Base-by-base conservation (phyloP, 495 filamentous ascomycete genomes). In the Aspergillus steynii region DNA sequence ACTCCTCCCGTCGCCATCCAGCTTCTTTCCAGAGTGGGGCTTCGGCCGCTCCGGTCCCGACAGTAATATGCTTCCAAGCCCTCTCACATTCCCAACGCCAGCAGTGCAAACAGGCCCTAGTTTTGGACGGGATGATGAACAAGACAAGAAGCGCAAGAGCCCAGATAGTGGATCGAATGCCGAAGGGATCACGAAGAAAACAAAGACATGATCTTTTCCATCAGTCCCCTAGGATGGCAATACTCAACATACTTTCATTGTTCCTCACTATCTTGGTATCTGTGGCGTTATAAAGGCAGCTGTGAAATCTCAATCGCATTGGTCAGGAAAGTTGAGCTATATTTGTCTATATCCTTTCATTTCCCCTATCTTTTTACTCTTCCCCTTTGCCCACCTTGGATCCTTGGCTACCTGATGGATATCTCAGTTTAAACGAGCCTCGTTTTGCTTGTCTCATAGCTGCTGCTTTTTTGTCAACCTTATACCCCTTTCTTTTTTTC, bases 11-110 rank as follows among this genome's bases (percentile, higher is more conserved):
- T 92, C 89, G 48, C 95, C 95, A 2, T 92, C 87, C 56, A 90
- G 84, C 61, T 97, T 98, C 75, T 98, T 96, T 72, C 87, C 91
- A 0, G 93, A 97, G 62, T 97, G 93, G 95, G 86, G 88, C 58
- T 86, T 88, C 71, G 81, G 84, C 74, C 84, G 78, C 61, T 75
- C 75, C 4, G 85, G 85, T 6, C 84, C 77, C 49, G 89, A 92
- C 59, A 87, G 80, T 67, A 94, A 91, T 66, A 91, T 94, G 66
- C 81, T 98, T 45, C 93, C 93, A 1, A 96, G 91, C 71, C 95
- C 95, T 9, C 75, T 97, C 50, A 96, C 90, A 61, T 97, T 96
- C 74, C 89, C 89, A 32, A 98, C 95, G 5, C 95, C 95, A 20
- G 84, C 96, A 5, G 85, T 86, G 1, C 83, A 84, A 26, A 89